A percentile compares a stretch with the other conserved stretches of the same genome.
Evolutionary conservation across 306 rosid genomes (phyloP).

Genomic region (Quercus wislizeni): DNA sequence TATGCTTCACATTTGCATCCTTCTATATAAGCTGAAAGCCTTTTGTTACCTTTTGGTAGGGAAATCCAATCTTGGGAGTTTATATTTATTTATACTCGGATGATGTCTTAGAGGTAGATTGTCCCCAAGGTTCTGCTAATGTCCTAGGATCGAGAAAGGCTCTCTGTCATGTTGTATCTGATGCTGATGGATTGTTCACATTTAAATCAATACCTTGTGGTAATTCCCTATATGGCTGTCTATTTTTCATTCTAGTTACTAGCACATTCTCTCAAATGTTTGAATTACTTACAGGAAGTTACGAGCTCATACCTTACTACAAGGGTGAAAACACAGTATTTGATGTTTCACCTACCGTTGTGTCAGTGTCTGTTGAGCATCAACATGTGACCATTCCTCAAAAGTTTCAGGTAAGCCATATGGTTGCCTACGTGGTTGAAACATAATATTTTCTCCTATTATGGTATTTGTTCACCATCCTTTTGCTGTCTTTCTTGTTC

Average conservation of each 20-base stretch:
- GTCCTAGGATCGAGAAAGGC: slow-evolving; percentile 58
- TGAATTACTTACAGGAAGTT: slow-evolving; percentile 59
- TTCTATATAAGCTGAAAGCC: slow-evolving; percentile 17
- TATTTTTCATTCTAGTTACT: not conserved
- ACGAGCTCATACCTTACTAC: slow-evolving; percentile 87
- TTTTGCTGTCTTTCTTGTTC: not conserved
- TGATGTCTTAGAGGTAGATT: slow-evolving; percentile 78
- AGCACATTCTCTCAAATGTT: not conserved
- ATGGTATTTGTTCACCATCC: not conserved
- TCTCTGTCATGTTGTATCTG: slow-evolving; percentile 85
- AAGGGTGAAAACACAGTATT: slow-evolving; percentile 95
- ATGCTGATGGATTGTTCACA: slow-evolving; percentile 78
- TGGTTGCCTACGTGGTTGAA: slow-evolving; percentile 11
- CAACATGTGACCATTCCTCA: slow-evolving; percentile 73
- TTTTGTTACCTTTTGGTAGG: slow-evolving; percentile 46
- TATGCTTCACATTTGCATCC: slow-evolving; percentile 8
- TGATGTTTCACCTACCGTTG: slow-evolving; percentile 87
- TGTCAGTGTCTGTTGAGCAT: slow-evolving; percentile 70
- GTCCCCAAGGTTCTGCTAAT: slow-evolving; percentile 80
- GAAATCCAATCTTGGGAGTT: slow-evolving; percentile 95
- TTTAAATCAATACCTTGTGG: slow-evolving; percentile 92
- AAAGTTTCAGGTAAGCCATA: slow-evolving; percentile 77
- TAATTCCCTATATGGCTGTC: slow-evolving; percentile 36
- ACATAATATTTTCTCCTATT: not conserved
- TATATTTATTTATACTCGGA: slow-evolving; percentile 78